A percentile compares a stretch with the other conserved stretches of the same genome.
phyloP scores from a whole-genome alignment of 2,329 filamentous ascomycete genomes.

The Fusarium neocosmosporiellum region DNA sequence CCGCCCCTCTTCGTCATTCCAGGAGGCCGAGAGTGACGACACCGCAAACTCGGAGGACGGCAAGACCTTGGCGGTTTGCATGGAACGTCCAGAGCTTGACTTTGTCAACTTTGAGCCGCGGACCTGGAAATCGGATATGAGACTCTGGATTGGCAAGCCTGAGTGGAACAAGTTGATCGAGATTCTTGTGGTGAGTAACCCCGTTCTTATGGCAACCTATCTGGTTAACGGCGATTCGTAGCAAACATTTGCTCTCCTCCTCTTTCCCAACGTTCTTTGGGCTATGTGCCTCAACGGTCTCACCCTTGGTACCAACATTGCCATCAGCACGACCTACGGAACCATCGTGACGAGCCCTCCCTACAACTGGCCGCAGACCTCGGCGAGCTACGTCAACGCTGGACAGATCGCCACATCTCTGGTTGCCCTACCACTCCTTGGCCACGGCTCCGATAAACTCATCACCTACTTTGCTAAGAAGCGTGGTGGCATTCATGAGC shows the following conservation, averaged over 20 bases:
- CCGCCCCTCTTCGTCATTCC: neutral
- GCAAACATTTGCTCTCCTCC: constrained; percentile 36
- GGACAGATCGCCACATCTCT: constrained; percentile 36
- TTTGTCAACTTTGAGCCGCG: constrained; percentile 32
- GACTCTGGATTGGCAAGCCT: constrained; percentile 35
- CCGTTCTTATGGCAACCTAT: neutral
- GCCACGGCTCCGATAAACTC: constrained; percentile 33
- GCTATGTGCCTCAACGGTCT: constrained; percentile 35
- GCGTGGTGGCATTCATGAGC: constrained; percentile 35
- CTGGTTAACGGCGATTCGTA: neutral
- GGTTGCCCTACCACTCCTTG: constrained; percentile 31
- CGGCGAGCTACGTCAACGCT: constrained; percentile 34
- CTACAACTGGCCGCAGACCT: constrained; percentile 36
- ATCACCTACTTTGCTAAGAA: constrained; percentile 35
- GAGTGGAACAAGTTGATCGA: constrained; percentile 27
- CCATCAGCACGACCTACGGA: constrained; percentile 37
- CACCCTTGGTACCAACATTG: constrained; percentile 36
- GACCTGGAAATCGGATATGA: constrained; percentile 35
- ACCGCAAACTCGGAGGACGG: neutral
- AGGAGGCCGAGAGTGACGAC: neutral
- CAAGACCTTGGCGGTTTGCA: constrained; percentile 18
- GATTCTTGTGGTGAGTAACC: constrained; percentile 17
- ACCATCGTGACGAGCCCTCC: constrained; percentile 28
- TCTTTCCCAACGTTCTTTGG: constrained; percentile 39
- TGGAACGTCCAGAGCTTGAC: constrained; percentile 30